A percentile compares a stretch with the other conserved stretches of the same genome.
These are phyloP conservation scores for Rhododendron ferrugineum DNA, from an alignment of 148 eudicot species.

Conservation along the genomic window DNA sequence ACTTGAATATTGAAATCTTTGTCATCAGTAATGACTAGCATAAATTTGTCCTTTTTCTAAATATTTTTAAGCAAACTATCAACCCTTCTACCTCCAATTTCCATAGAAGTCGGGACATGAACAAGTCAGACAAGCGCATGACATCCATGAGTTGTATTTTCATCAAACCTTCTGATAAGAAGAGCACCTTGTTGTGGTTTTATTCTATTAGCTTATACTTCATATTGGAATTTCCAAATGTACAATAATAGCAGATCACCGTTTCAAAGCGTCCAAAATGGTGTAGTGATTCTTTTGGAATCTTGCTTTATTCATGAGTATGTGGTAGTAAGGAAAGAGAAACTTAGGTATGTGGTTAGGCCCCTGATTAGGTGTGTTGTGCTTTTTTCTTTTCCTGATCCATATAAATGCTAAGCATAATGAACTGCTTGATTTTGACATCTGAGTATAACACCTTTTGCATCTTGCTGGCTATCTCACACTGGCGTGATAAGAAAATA, in stretches of 20 bases:
- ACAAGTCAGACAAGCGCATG: background rate
- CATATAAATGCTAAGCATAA: background rate
- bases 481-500: background rate
- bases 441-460: background rate
- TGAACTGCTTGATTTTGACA: background rate
- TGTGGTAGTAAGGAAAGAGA: background rate
- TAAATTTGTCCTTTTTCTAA: background rate
- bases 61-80: background rate
- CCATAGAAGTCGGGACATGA: background rate
- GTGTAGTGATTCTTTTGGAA: background rate
- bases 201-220: background rate
- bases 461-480: background rate
- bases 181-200: background rate
- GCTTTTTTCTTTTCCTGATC: background rate
- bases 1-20: background rate
- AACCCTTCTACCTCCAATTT: background rate
- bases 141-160: background rate
- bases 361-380: background rate
- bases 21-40: background rate
- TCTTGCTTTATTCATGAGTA: background rate
- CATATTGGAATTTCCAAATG: background rate
- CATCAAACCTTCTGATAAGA: background rate
- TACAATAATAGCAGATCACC: background rate
- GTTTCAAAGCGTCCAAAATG: background rate
- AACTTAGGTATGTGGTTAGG: background rate